Percentiles rank a stretch among this genome's conserved stretches.
These are phyloP conservation scores for Syncephalis fuscata DNA, from an alignment of 371 early-diverging fungal species.

Conservation along the genomic window DNA sequence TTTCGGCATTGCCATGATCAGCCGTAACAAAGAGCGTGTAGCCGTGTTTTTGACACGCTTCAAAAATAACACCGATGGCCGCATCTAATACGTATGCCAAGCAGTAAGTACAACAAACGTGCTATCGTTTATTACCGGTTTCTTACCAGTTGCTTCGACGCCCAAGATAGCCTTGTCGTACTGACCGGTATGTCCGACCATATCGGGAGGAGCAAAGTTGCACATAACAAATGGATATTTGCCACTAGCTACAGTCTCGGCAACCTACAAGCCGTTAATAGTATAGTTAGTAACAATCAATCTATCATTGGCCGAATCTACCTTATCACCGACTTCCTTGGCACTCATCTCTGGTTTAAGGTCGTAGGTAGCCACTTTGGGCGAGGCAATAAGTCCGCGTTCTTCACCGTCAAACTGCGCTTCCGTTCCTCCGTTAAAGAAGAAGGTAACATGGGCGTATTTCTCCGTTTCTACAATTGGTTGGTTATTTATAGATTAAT, in stretches of 20 bases:
- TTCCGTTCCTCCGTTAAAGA: slow-evolving; percentile 99
- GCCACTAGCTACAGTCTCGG: slow-evolving; percentile 51
- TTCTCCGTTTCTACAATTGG: slow-evolving; percentile 90
- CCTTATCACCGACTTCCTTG: slow-evolving; percentile 65
- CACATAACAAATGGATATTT: slow-evolving; percentile 95
- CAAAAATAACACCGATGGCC: slow-evolving; percentile 86
- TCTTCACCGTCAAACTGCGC: slow-evolving; percentile 75
- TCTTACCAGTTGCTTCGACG: slow-evolving; percentile 66
- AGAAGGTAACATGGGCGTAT: slow-evolving; percentile 99
- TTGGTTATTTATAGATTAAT: neutral
- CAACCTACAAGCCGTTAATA: slow-evolving; percentile 22
- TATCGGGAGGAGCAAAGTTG: slow-evolving; percentile 99
- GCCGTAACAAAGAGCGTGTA: slow-evolving; percentile 95
- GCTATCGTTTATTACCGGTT: too few species aligned
- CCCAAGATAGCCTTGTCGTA: slow-evolving; percentile 90
- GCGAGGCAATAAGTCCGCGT: slow-evolving; percentile 80
- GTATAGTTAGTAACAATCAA: too few species aligned
- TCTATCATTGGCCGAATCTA: too few species aligned
- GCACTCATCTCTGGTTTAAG: slow-evolving; percentile 93
- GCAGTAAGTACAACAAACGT: too few species aligned
- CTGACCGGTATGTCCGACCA: slow-evolving; percentile 99
- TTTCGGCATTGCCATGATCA: slow-evolving; percentile 99
- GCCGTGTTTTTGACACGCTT: slow-evolving; percentile 75
- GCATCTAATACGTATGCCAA: slow-evolving; percentile 20
- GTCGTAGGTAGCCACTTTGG: slow-evolving; percentile 97